phyloP scores from a whole-genome alignment of 1,284 basidiomycete species.

The Puccinia novopanici region DNA sequence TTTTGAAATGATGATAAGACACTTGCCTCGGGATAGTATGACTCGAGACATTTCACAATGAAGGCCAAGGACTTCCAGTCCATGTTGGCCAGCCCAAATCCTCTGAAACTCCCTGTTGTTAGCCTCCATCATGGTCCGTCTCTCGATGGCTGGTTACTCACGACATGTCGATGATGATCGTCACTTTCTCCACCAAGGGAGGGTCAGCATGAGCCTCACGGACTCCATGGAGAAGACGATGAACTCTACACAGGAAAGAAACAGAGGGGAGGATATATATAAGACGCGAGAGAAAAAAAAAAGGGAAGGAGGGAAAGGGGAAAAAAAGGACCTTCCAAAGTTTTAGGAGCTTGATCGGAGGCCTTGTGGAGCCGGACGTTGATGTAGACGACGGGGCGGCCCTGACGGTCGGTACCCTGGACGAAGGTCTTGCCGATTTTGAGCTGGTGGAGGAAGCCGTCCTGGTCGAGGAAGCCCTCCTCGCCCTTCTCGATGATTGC shows the following conservation, averaged over 20 bases:
- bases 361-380: slow-evolving; percentile 41
- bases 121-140: not conserved
- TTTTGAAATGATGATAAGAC: too few species aligned
- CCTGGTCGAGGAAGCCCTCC: slow-evolving; percentile 34
- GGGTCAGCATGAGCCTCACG: slow-evolving; percentile 46
- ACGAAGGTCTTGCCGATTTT: slow-evolving; percentile 44
- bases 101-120: not conserved
- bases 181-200: slow-evolving; percentile 40
- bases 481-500: slow-evolving; percentile 39
- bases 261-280: not conserved
- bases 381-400: slow-evolving; percentile 46
- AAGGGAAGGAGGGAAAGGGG: not conserved
- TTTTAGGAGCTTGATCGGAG: slow-evolving; percentile 34
- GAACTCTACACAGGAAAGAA: slow-evolving; percentile 32
- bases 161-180: slow-evolving; percentile 50
- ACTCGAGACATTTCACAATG: slow-evolving; percentile 50
- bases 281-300: not conserved
- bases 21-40: slow-evolving; percentile 48
- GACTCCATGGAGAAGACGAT: slow-evolving; percentile 47
- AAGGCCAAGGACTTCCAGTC: slow-evolving; percentile 49
- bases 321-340: slow-evolving; percentile 24
- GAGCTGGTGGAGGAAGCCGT: slow-evolving; percentile 37
- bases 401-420: slow-evolving; percentile 43
- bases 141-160: not conserved
- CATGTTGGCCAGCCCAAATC: slow-evolving; percentile 48